Evolutionary conservation across 768 basidiomycete genomes (phyloP).

Genomic region (Nidularia pulvinata): DNA sequence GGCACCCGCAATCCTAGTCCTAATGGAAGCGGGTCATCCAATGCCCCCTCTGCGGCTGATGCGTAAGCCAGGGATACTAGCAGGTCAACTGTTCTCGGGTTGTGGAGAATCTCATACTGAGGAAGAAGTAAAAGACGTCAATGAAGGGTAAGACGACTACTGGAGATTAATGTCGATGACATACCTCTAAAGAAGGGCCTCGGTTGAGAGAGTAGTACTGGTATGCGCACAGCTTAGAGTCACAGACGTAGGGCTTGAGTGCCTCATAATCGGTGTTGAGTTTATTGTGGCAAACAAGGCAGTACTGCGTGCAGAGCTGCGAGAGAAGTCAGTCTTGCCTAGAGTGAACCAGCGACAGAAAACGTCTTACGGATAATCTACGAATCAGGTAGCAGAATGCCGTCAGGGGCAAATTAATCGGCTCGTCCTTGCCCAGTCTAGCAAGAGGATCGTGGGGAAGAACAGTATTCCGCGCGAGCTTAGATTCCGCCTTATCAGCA

Average conservation of each 20-base stretch:
- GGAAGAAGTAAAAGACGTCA: neutral
- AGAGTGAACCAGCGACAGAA: too few relatives aligned
- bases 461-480: constrained; percentile 32
- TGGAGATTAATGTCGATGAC: too few relatives aligned
- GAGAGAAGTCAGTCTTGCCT: neutral
- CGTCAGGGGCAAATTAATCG: constrained; percentile 60
- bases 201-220: constrained; percentile 68
- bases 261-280: constrained; percentile 51
- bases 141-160: constrained; percentile 4
- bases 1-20: constrained; percentile 62
- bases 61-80: constrained; percentile 63
- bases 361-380: constrained; percentile 48
- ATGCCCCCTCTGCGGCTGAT: constrained; percentile 48
- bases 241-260: constrained; percentile 76
- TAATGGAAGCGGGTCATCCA: constrained; percentile 58
- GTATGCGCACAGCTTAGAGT: constrained; percentile 62
- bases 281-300: constrained; percentile 73
- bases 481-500: constrained; percentile 45
- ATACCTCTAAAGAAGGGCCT: constrained; percentile 67
- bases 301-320: constrained; percentile 68
- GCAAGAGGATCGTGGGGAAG: constrained; percentile 59
- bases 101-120: constrained; percentile 71
- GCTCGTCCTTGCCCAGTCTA: constrained; percentile 21
- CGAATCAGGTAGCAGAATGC: constrained; percentile 68
- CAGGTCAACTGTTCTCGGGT: constrained; percentile 64